A percentile compares a stretch with the other conserved stretches of the same genome.
Evolutionary conservation across 2,329 filamentous ascomycete species (phyloP).

Genomic region (Xylaria sp.): DNA sequence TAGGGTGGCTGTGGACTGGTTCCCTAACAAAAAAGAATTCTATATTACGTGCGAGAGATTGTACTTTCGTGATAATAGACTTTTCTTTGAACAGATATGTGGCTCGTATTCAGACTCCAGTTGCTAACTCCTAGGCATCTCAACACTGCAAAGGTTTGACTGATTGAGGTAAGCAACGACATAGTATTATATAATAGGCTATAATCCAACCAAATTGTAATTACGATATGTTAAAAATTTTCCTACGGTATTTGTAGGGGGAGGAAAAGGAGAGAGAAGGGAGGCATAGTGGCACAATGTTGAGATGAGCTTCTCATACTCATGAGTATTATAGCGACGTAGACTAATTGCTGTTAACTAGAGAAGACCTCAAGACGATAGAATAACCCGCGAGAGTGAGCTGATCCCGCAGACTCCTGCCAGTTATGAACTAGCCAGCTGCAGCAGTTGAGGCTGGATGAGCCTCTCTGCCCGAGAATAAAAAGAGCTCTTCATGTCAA

Average conservation of each 20-base stretch:
- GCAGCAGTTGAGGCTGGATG: neutral
- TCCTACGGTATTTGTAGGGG: too few species aligned
- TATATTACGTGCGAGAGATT: neutral
- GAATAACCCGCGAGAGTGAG: neutral
- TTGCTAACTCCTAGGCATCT: neutral
- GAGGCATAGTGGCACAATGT: neutral
- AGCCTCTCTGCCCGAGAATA: neutral
- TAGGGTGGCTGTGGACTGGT: too few species aligned
- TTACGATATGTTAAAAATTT: neutral
- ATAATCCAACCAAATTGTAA: neutral
- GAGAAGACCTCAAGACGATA: neutral
- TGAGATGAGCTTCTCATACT: neutral
- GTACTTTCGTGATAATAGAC: neutral
- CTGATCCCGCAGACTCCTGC: neutral
- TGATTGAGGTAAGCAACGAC: neutral
- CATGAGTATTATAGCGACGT: neutral
- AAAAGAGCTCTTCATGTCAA: too few species aligned
- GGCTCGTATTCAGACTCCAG: neutral
- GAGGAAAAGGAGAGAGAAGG: neutral
- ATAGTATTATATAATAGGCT: neutral
- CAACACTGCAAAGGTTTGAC: neutral
- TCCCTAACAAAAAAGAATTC: neutral
- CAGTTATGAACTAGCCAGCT: neutral
- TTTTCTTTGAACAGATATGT: neutral
- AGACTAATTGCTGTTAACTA: neutral